Evolutionary conservation across 1,139 yeast species (phyloP).

Genomic region (Blastobotrys persicus): DNA sequence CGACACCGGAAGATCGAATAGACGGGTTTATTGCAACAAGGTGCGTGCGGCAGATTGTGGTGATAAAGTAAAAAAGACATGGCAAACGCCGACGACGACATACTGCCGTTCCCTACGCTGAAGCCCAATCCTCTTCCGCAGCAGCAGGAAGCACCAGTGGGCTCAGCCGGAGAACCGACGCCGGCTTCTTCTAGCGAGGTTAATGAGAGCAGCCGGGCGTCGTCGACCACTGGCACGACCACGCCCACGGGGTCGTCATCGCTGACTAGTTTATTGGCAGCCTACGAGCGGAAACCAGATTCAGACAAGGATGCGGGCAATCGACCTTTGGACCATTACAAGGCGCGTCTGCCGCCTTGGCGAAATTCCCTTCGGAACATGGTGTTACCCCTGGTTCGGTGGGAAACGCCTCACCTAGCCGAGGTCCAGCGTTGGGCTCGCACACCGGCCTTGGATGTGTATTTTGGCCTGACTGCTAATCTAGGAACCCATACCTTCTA

Average conservation of each 20-base stretch:
- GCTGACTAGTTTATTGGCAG: conserved; percentile 28
- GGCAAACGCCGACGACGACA: conserved; percentile 15
- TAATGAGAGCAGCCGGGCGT: not conserved
- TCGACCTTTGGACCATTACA: conserved; percentile 63
- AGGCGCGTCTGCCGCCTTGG: conserved; percentile 53
- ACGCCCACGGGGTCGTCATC: conserved; percentile 19
- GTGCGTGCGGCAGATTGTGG: not conserved
- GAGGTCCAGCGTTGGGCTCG: conserved; percentile 55
- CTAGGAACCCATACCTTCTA: conserved; percentile 93
- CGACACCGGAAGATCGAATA: not conserved
- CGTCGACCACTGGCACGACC: conserved; percentile 4
- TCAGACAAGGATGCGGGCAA: conserved; percentile 65
- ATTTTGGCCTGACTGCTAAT: conserved; percentile 86
- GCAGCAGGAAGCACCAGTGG: not conserved
- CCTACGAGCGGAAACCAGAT: conserved; percentile 31
- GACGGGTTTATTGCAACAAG: not conserved
- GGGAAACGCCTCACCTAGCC: conserved; percentile 65
- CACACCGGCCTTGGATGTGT: conserved; percentile 57
- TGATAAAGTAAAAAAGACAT: not conserved
- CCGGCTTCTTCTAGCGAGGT: not conserved
- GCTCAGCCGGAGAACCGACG: not conserved
- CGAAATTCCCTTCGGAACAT: conserved; percentile 57
- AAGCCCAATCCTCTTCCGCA: conserved; percentile 15
- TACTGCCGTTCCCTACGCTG: conserved; percentile 17
- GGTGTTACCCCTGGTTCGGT: conserved; percentile 58